phyloP scores from a whole-genome alignment of 805 yeast species.

The Kuraishia floccosa region DNA sequence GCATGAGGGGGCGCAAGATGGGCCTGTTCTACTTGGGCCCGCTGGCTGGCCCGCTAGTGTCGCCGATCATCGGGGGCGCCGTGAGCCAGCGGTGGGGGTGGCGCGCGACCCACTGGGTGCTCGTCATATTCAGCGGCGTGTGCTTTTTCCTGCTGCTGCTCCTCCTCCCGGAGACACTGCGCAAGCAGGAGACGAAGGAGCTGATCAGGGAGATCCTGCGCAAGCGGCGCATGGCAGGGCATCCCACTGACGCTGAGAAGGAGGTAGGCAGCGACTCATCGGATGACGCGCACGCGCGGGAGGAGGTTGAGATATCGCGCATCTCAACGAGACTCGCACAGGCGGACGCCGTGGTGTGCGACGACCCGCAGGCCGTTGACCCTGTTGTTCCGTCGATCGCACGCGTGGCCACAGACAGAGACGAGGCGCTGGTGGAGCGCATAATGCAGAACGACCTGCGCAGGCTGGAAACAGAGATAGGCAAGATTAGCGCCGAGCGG shows the following conservation, averaged over 20 bases:
- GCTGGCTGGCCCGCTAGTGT: conserved; percentile 65
- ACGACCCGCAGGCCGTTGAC: conserved; percentile 25
- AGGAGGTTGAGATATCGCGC: conserved; percentile 15
- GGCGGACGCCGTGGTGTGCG: conserved; percentile 14
- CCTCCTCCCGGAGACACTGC: conserved; percentile 70
- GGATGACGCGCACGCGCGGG: conserved; percentile 6
- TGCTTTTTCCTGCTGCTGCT: conserved; percentile 37
- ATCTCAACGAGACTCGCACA: conserved; percentile 21
- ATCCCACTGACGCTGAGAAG: conserved; percentile 1
- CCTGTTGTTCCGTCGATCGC: conserved; percentile 14
- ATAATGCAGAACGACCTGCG: conserved; percentile 3
- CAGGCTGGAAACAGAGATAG: conserved; percentile 8
- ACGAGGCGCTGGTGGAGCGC: neutral
- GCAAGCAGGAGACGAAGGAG: conserved; percentile 48
- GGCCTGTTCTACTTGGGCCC: conserved; percentile 77
- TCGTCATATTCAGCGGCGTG: conserved; percentile 55
- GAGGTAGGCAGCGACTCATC: conserved; percentile 3
- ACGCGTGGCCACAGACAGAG: neutral
- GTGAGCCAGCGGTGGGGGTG: conserved; percentile 67
- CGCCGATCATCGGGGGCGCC: conserved; percentile 77
- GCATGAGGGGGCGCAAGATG: conserved; percentile 68
- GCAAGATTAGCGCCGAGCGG: conserved; percentile 5
- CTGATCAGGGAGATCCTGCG: conserved; percentile 35
- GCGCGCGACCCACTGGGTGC: conserved; percentile 84
- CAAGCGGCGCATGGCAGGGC: conserved; percentile 6